Evolutionary conservation across 768 basidiomycete genomes (phyloP).

Genomic region (Termitomyces sp.): DNA sequence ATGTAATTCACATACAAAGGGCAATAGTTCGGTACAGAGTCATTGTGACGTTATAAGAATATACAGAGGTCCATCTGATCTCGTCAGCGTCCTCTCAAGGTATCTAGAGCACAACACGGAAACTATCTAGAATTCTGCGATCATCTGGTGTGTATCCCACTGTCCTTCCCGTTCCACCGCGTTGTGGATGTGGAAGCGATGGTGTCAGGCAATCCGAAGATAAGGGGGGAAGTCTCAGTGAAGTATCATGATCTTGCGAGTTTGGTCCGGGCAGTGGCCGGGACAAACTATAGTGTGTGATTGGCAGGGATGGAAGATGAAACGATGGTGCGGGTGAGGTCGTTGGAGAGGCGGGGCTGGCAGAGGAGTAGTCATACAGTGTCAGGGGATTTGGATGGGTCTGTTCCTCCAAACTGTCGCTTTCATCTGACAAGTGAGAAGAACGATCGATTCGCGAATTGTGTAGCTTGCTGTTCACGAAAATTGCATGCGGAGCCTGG

Average conservation of each 20-base stretch:
- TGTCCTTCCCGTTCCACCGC: conserved; percentile 13
- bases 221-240: conserved; percentile 17
- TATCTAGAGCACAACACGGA: conserved; percentile 49
- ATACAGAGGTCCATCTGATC: neutral
- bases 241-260: conserved; percentile 3
- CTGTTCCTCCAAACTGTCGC: conserved; percentile 34
- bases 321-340: neutral
- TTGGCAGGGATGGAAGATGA: conserved; percentile 8
- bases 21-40: neutral
- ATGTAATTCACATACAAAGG: neutral
- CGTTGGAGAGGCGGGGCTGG: neutral
- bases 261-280: conserved; percentile 2
- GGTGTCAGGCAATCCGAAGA: conserved; percentile 4
- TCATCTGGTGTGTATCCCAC: conserved; percentile 46
- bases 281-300: conserved; percentile 8
- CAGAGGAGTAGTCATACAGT: conserved; percentile 13
- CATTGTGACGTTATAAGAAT: neutral
- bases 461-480: conserved; percentile 61
- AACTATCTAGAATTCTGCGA: conserved; percentile 51
- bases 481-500: conserved; percentile 67
- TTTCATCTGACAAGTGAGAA: conserved; percentile 44
- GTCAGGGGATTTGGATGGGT: conserved; percentile 16
- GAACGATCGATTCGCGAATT: conserved; percentile 37
- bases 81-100: neutral
- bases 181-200: conserved; percentile 24